Percentiles rank a stretch among this genome's conserved stretches.
Conservation (phyloP, 495 filamentous ascomycete species). For the Talaromyces stipitatus region DNA sequence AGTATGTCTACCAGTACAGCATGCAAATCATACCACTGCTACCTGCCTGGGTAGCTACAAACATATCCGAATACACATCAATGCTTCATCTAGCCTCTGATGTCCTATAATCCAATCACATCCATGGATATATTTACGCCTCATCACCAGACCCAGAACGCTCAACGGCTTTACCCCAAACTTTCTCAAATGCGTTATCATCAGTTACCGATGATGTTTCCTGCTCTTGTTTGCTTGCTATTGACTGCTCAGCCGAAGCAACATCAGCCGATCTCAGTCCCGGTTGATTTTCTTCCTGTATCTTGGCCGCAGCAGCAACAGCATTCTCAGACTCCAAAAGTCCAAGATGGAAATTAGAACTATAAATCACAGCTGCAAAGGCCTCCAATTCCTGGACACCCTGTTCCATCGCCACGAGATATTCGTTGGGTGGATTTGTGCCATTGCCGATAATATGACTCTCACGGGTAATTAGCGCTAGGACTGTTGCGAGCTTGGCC, state of each 20-base stretch:
- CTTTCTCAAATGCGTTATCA: slow-evolving; percentile 26
- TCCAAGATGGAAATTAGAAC: slow-evolving; percentile 78
- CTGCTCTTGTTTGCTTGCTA: slow-evolving; percentile 9
- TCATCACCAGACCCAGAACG: slow-evolving; percentile 1
- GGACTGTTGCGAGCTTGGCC: slow-evolving; percentile 79
- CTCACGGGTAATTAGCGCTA: slow-evolving; percentile 80
- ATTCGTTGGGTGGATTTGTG: slow-evolving; percentile 65
- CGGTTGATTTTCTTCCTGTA: slow-evolving; percentile 8
- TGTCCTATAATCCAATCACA: background rate
- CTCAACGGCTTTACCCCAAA: slow-evolving; percentile 38
- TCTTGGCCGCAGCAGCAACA: slow-evolving; percentile 2
- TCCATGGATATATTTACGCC: slow-evolving; percentile 3
- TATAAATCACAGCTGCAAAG: slow-evolving; percentile 91
- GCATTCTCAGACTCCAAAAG: slow-evolving; percentile 25
- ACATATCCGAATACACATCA: too few species aligned
- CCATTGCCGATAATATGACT: slow-evolving; percentile 83
- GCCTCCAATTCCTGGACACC: slow-evolving; percentile 78
- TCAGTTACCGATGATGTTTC: slow-evolving; percentile 7
- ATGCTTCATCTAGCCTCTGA: too few species aligned
- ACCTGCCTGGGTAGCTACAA: too few species aligned
- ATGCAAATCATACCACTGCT: too few species aligned
- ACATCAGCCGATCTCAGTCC: slow-evolving; percentile 16
- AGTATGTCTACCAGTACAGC: too few species aligned
- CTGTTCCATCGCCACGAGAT: slow-evolving; percentile 73
- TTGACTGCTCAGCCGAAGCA: slow-evolving; percentile 18